These are phyloP conservation scores for Penicillium paxilli DNA, from an alignment of 495 filamentous ascomycete genomes.

Conservation along the genomic window DNA sequence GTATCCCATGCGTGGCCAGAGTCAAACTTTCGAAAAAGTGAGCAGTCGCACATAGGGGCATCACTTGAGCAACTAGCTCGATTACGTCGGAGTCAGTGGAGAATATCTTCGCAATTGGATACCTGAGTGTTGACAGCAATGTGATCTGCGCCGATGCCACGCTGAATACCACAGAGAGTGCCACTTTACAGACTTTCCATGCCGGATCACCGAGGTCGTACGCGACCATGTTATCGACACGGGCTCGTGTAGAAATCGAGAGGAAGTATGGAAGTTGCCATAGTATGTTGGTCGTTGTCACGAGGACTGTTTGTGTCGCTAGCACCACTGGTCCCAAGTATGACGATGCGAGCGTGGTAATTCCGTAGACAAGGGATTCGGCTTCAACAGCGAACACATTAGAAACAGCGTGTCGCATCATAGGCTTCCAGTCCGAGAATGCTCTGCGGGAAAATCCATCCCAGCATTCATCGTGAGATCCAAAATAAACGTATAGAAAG, in stretches of 20 bases:
- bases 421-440: background rate
- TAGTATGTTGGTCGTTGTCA: background rate
- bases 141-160: background rate
- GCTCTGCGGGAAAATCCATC: background rate
- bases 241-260: background rate
- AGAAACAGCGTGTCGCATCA: background rate
- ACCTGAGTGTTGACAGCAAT: background rate
- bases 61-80: background rate
- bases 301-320: background rate
- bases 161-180: background rate
- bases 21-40: background rate
- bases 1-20: background rate
- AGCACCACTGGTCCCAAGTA: background rate
- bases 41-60: background rate
- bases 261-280: background rate
- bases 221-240: background rate
- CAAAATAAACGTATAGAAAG: background rate
- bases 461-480: background rate
- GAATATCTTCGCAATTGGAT: background rate
- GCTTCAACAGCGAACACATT: background rate
- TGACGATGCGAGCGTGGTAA: background rate
- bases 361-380: background rate
- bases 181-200: background rate
- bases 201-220: background rate
- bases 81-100: background rate